Conservation (phyloP, 225 moss, liverwort and hornwort genomes). For the Pseudoscleropodium purum region DNA sequence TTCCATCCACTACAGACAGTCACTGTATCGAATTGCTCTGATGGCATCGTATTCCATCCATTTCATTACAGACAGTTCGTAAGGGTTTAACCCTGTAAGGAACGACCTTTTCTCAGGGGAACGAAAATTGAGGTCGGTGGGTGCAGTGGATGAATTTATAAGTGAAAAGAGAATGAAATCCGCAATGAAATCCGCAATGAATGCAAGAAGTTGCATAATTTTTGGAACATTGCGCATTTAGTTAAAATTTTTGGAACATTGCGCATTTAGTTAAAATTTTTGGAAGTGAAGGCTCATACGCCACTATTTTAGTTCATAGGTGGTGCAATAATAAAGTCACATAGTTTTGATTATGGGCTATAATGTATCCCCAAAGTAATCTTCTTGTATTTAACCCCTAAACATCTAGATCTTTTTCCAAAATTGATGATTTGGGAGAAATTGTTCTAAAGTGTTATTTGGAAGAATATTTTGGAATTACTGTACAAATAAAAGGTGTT, state of each 20-base stretch:
- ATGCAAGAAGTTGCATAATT: background rate
- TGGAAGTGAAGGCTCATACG: background rate
- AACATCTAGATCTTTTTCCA: too few species aligned
- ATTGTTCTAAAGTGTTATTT: too few species aligned
- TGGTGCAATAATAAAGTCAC: background rate
- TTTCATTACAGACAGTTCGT: background rate
- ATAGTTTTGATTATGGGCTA: background rate
- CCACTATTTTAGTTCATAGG: background rate
- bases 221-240: background rate
- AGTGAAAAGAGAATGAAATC: background rate
- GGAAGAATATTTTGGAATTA: too few species aligned
- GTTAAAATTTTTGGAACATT: background rate
- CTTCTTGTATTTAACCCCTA: too few species aligned
- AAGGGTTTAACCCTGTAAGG: background rate
- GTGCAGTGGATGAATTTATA: background rate
- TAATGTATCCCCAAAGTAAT: background rate
- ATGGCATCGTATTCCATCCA: background rate
- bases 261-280: background rate
- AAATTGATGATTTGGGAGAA: too few species aligned
- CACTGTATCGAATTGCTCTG: too few species aligned
- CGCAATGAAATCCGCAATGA: background rate
- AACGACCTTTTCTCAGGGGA: background rate
- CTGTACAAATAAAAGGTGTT: too few species aligned
- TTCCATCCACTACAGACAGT: background rate
- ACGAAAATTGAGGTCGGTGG: background rate